Percentiles rank a stretch among this genome's conserved stretches.
Conservation (phyloP, 176 grass and related monocot genomes). For the Miscanthus lutarioriparius region DNA sequence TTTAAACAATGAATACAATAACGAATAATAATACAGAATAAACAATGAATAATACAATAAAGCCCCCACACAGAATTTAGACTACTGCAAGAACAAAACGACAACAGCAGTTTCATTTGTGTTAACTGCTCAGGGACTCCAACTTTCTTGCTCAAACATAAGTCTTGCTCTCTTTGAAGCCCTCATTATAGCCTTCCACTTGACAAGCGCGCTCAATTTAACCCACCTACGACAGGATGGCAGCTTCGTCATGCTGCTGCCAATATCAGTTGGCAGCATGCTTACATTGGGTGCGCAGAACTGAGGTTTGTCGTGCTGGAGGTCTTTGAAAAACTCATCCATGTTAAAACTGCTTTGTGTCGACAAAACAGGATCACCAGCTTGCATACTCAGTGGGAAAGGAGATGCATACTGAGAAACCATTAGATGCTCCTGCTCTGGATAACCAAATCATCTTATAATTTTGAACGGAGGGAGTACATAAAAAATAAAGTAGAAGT, state of each 20-base stretch:
- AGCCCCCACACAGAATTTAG: not conserved
- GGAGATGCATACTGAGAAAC: not conserved
- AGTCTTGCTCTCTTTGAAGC: not conserved
- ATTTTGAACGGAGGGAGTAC: too few relatives aligned
- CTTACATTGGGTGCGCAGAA: not conserved
- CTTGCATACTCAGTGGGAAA: not conserved
- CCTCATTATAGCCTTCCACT: not conserved
- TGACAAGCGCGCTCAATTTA: not conserved
- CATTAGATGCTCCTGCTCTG: not conserved
- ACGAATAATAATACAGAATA: not conserved
- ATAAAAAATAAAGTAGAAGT: too few relatives aligned
- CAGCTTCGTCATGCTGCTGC: not conserved
- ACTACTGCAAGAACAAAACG: not conserved
- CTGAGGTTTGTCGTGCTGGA: not conserved
- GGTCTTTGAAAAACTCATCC: not conserved
- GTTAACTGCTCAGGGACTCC: not conserved
- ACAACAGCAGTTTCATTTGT: not conserved
- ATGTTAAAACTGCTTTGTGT: constrained; percentile 24
- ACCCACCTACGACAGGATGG: not conserved
- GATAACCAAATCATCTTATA: too few relatives aligned
- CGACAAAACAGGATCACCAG: constrained; percentile 13
- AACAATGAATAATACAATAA: not conserved
- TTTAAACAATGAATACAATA: not conserved
- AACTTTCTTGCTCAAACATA: not conserved
- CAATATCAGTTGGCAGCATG: not conserved